Percentiles rank a stretch among this genome's conserved stretches.
These are phyloP conservation scores for Aspergillus tanneri DNA, from an alignment of 2,329 filamentous ascomycete genomes.

Conservation along the genomic window DNA sequence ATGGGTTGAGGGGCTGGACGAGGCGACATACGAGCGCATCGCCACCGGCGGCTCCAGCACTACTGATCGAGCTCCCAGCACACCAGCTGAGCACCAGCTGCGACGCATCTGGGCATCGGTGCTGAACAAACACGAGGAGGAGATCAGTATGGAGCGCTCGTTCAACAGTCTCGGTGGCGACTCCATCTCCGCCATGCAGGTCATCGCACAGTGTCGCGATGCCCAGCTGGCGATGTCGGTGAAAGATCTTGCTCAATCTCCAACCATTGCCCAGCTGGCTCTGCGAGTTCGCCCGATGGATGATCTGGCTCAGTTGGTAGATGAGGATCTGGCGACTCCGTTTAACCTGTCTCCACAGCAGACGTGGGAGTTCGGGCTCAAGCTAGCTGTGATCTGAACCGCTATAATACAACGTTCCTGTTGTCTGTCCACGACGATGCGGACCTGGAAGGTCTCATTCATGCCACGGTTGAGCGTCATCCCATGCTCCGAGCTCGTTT, in stretches of 20 bases:
- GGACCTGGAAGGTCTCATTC: slow-evolving; percentile 14
- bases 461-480: slow-evolving; percentile 20
- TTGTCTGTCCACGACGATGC: too few relatives aligned
- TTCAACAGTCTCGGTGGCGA: slow-evolving; percentile 17
- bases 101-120: slow-evolving; percentile 10
- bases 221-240: too few relatives aligned
- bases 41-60: slow-evolving; percentile 6
- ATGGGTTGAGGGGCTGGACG: background rate
- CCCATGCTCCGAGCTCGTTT: slow-evolving; percentile 24
- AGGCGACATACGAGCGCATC: slow-evolving; percentile 1
- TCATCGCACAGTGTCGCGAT: too few relatives aligned
- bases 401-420: too few relatives aligned
- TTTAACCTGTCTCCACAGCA: too few relatives aligned
- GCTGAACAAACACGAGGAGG: background rate
- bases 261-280: too few relatives aligned
- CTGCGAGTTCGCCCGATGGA: too few relatives aligned
- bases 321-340: too few relatives aligned
- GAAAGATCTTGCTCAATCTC: too few relatives aligned
- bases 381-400: too few relatives aligned
- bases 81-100: slow-evolving; percentile 4
- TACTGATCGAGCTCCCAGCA: slow-evolving; percentile 38
- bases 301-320: too few relatives aligned
- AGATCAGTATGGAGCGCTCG: slow-evolving; percentile 17
- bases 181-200: slow-evolving; percentile 15
- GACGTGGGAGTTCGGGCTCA: too few relatives aligned